phyloP scores from a whole-genome alignment of 2,329 filamentous ascomycete species.

The Fusarium pininemorale region DNA sequence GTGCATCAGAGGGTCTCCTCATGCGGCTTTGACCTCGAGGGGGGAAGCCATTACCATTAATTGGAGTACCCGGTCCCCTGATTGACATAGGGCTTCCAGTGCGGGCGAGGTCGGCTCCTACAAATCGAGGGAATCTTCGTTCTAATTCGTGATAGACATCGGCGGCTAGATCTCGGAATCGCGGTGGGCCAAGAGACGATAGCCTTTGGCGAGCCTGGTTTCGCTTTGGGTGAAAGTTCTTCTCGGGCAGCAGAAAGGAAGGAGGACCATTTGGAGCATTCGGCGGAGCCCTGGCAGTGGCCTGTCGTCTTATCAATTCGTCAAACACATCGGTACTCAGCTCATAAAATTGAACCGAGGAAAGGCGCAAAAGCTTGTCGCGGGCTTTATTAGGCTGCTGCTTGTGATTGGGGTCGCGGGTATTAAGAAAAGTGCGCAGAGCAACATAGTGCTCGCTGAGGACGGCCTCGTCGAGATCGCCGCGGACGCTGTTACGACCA shows the following conservation, averaged over 20 bases:
- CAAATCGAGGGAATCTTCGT: conserved; percentile 85
- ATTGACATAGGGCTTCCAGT: conserved; percentile 74
- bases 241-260: conserved; percentile 81
- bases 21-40: conserved; percentile 63
- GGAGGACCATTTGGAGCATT: conserved; percentile 67
- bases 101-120: conserved; percentile 73
- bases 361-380: conserved; percentile 92
- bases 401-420: conserved; percentile 79
- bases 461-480: conserved; percentile 69
- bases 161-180: conserved; percentile 91
- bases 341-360: conserved; percentile 93
- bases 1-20: conserved; percentile 69
- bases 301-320: conserved; percentile 87
- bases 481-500: conserved; percentile 63
- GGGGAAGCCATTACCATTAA: conserved; percentile 63
- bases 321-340: conserved; percentile 98
- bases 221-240: conserved; percentile 92
- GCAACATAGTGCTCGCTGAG: conserved; percentile 84
- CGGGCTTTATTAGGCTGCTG: conserved; percentile 86
- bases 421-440: conserved; percentile 78
- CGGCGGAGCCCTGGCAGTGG: conserved; percentile 64
- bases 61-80: conserved; percentile 70
- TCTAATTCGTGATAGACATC: conserved; percentile 97
- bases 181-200: conserved; percentile 83
- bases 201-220: conserved; percentile 98